Evolutionary conservation across 1,284 basidiomycete species (phyloP).

Genomic region (Cutaneotrichosporon sp.): DNA sequence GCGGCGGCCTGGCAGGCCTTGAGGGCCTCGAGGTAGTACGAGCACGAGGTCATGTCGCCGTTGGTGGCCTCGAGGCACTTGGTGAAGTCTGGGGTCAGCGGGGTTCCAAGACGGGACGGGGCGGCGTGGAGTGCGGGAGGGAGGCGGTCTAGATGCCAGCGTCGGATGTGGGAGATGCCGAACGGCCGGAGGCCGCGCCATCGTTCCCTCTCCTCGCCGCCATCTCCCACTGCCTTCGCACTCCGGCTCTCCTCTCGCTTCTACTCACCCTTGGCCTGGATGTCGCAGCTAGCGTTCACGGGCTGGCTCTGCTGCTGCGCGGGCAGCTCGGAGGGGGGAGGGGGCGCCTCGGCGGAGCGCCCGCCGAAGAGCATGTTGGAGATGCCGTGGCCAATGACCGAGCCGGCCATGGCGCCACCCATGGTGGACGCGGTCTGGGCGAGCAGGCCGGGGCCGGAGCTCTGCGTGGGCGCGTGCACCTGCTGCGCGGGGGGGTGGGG

Average conservation of each 20-base stretch:
- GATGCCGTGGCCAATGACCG: conserved; percentile 60
- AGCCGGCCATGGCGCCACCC: conserved; percentile 58
- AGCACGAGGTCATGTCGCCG: conserved; percentile 60
- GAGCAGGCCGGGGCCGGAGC: conserved; percentile 43
- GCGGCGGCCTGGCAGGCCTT: conserved; percentile 58
- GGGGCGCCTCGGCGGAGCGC: conserved; percentile 42
- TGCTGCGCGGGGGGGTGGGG: conserved; percentile 21
- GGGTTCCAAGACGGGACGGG: no score
- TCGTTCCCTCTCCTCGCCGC: no score
- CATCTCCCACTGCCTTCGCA: background rate
- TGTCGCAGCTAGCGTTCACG: conserved; percentile 55
- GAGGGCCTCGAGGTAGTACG: conserved; percentile 59
- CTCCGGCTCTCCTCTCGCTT: background rate
- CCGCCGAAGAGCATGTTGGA: conserved; percentile 61
- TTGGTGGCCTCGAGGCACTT: conserved; percentile 58
- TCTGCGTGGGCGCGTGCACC: conserved; percentile 23
- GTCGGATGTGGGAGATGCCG: no score
- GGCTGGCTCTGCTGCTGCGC: conserved; percentile 32
- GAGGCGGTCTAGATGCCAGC: no score
- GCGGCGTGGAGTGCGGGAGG: no score
- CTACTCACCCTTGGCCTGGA: conserved; percentile 59
- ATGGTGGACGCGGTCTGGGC: conserved; percentile 59
- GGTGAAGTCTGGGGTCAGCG: conserved; percentile 54
- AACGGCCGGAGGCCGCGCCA: background rate
- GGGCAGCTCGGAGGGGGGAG: conserved; percentile 49